phyloP scores from a whole-genome alignment of 2,329 filamentous ascomycete genomes.

The Fusarium graminum region DNA sequence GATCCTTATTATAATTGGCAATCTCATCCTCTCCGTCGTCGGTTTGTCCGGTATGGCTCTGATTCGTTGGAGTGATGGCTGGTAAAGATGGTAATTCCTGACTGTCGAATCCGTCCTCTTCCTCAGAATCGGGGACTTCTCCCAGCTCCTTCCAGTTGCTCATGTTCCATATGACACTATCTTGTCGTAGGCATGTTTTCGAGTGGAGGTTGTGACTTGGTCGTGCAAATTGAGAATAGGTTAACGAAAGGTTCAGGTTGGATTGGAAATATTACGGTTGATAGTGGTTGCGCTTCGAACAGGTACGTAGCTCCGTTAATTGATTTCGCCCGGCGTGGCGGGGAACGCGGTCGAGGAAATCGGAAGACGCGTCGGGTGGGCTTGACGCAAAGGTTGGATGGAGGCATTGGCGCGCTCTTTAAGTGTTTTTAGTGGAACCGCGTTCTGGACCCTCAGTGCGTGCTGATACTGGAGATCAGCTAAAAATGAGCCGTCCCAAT shows the following conservation, averaged over 20 bases:
- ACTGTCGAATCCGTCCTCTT: constrained; percentile 60
- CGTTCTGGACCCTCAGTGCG: constrained; percentile 4
- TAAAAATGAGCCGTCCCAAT: constrained; percentile 20
- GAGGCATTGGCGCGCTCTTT: constrained; percentile 23
- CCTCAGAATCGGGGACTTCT: constrained; percentile 66
- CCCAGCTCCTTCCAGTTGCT: constrained; percentile 64
- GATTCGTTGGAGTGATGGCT: constrained; percentile 7
- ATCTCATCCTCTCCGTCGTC: background rate
- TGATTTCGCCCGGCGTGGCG: constrained; percentile 37
- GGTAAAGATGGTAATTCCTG: constrained; percentile 44
- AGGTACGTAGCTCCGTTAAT: constrained; percentile 34
- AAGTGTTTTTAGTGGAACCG: constrained; percentile 29
- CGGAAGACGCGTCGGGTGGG: constrained; percentile 47
- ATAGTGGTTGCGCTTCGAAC: constrained; percentile 19
- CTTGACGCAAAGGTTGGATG: constrained; percentile 14
- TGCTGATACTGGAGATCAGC: constrained; percentile 12
- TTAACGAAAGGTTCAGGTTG: constrained; percentile 8
- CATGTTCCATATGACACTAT: constrained; percentile 56
- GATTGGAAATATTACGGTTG: constrained; percentile 24
- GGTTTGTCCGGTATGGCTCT: constrained; percentile 7
- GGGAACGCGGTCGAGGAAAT: constrained; percentile 47
- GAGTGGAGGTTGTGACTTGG: constrained; percentile 1
- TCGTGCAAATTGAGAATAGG: constrained; percentile 4
- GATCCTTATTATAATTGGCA: constrained; percentile 4
- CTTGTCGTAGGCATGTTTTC: constrained; percentile 31